Base-by-base conservation (phyloP, 306 rosid genomes). In the Hylodesmum podocarpum region DNA sequence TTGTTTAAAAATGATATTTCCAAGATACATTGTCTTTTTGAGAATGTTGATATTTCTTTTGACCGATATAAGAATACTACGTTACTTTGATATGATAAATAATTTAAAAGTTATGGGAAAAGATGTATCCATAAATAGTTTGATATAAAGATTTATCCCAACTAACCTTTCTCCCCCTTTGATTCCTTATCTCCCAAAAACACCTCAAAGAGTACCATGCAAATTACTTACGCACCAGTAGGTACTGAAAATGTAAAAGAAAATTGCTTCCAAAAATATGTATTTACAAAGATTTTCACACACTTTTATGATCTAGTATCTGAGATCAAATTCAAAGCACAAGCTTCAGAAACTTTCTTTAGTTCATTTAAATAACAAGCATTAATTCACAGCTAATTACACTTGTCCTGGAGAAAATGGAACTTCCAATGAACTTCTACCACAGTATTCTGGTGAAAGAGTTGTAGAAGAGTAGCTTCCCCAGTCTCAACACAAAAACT, bases 381-480 rank as follows among this genome's bases (percentile, higher is more conserved):
- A 85, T 53, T 50, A 53, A 22, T 66, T 58, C 15, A 51, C 66
- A 73, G 34, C 28, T 34, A 31, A 41, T 54, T 66, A 71, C 54
- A 70, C 68, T 68, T 49, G 40, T 43, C 66, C 54, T 58, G 21
- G 72, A 58, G 71, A 77, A 55, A 58, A 75, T 18, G 15, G 54
- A 67, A 62, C 22, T 67, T 61, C 70, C 33, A 77, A 54, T 63
- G 46, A 54, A 71, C 65, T 67, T 67, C 21, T 49, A 70, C 76
- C 84, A 43, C 68, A 70, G 36, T 31, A 21, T 78, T 82, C 31
- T 78, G 81, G 25, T 79, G 37, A 57, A 72, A 54, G 40, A 59
- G 19, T 27, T n/a, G 3, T 15, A 39, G 78, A 77, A 21, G 78
- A 61, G 66, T 78, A 63, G 75, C 85, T 76, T 79, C 83, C 81